phyloP scores from a whole-genome alignment of 2,329 filamentous ascomycete species.

The Seiridium unicorne region DNA sequence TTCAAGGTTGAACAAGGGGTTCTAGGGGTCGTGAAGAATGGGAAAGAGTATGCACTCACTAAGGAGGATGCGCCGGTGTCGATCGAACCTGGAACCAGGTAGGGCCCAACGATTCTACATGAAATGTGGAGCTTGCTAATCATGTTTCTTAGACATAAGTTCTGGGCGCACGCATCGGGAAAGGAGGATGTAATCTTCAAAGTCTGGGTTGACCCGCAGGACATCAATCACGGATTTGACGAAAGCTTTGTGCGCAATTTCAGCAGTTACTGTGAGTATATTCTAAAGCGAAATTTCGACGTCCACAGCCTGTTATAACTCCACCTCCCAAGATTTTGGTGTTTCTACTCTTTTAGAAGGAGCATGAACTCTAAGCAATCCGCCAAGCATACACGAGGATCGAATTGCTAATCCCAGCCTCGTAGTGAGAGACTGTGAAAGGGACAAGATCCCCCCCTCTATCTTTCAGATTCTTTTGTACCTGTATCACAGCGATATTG shows the following conservation, averaged over 20 bases:
- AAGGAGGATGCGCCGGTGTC: conserved; percentile 13
- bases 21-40: conserved; percentile 10
- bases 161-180: conserved; percentile 14
- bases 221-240: conserved; percentile 14
- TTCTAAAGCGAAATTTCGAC: too few species aligned
- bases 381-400: too few species aligned
- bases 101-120: neutral
- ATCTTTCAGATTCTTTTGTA: conserved; percentile 15
- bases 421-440: conserved; percentile 11
- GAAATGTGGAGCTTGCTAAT: neutral
- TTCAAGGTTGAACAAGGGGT: conserved; percentile 17
- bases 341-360: too few species aligned
- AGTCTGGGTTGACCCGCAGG: conserved; percentile 13
- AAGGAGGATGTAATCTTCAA: conserved; percentile 15
- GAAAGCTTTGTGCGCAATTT: conserved; percentile 15
- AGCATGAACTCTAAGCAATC: too few species aligned
- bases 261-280: conserved; percentile 8
- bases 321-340: too few species aligned
- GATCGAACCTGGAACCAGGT: conserved; percentile 12
- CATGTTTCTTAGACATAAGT: conserved; percentile 11
- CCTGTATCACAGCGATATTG: conserved; percentile 10
- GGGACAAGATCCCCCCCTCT: conserved; percentile 10
- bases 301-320: too few species aligned
- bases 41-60: conserved; percentile 7
- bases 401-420: too few species aligned